Base-by-base conservation (phyloP, 2,329 filamentous ascomycete species). In the Fusarium sp. region DNA sequence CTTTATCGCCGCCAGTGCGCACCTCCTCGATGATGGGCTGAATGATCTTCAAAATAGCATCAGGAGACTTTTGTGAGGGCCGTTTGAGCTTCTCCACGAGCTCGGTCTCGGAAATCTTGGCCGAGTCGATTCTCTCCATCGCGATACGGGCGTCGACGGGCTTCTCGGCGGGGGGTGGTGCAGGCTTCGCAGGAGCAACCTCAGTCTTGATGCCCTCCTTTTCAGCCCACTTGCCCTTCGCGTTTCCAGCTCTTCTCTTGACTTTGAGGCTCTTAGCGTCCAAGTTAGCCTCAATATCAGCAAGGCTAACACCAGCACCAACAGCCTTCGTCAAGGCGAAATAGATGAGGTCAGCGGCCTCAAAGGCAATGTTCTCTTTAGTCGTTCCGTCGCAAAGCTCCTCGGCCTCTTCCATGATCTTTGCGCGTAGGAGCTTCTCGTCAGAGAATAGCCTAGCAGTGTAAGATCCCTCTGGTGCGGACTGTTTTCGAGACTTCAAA, bases 381-480 rank as follows among this genome's bases (percentile, higher is more conserved):
- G 90, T 91, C 71, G 90, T 90, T 15, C 96, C 95, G 70, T 96
- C 90, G 77, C 95, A 98, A 43, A 99, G 87, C 83, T 99, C 96
- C 77, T 97, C 93, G 0, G 96, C 96, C 80, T 99, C 96, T 81
- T 99, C 96, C 90, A 98, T 97, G 60, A 99, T 98, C 86, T 99
- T 99, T 4, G 96, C 96, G 44, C 93, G 88, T 57, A 98, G 83
- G 59, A 99, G 87, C 79, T 97, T 95, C 73, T 94, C 89, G 70
- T 99, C 96, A 16, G 92, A 95, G 85, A 98, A 99, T 1, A 99
- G 85, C 36, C 95, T 88, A 16, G 94, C 94, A 6, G 96, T 99
- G 81, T 99, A 99, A 12, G 96, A 99, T 2, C 95, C 95, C 70
- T 88, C 88, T 0, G 96, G 95, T 0, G 95, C 95, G 16, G 92